Base-by-base conservation (phyloP, 805 yeast genomes). In the Ogataea henricii region DNA sequence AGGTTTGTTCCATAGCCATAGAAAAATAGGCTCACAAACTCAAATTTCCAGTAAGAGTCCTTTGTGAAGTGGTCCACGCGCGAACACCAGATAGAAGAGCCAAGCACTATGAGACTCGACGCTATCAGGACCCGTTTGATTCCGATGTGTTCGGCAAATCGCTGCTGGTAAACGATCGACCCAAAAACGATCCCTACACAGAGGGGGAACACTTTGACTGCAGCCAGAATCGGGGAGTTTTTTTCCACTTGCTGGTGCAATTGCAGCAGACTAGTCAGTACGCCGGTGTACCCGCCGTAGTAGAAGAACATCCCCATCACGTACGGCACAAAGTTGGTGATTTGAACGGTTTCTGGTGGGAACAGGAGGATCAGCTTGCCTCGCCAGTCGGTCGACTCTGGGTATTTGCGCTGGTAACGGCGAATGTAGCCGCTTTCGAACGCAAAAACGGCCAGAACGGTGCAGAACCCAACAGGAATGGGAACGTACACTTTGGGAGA, bases 341-440 rank as follows among this genome's bases (percentile, higher is more conserved):
- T 55, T 4, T 47, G 34, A 9, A 58, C 32, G 1, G 56, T 48
- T 37, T 59, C 59, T 4, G 54, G 49, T 1, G 64, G 64, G 34
- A 59, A 59, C 3, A 65, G 40, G 7, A 56, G 40, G 13, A 55
- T 58, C 42, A 62, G 18, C 3, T 46, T 47, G 2, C 47, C 12
- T 32, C 51, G 51, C 62, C 64, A 60, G 40, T 39, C 14, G 62
- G 57, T 2, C 77, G 71, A 1, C 60, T 46, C 18, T n/a, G 34
- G 4, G 59, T 61, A 79, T 79, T 74, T 1, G 59, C 56, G 10
- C 64, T 66, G 26, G 77, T 78, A 23, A 75, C 77, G 53, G 72
- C 73, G 0, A 74, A 12, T 70, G 62, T 21, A 74, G 72, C 3
- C 73, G 23, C 53, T 48, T 54, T 74, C 79, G 57, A 61, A 69